Evolutionary conservation across 202 grass and related monocot species (phyloP), one percentile per base, ranked within the genome.

Genomic region (Eragrostis tef): DNA sequence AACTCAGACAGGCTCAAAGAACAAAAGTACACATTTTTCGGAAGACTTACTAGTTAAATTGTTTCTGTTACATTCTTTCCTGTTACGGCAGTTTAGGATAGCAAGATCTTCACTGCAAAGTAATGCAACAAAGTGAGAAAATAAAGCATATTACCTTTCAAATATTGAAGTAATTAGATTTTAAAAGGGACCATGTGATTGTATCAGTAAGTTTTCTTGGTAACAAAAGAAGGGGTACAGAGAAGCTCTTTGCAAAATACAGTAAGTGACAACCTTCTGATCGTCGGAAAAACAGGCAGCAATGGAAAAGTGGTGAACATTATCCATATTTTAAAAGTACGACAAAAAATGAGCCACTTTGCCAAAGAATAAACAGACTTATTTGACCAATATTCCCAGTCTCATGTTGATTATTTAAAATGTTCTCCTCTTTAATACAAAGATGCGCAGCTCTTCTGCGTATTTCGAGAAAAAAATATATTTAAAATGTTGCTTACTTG

Each of bases 71-170:
- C 87, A 89, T 78, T 67, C 70, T 70, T 89, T 75, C 78, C 22
- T 78, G 42, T 19, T 17, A 66, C 79, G 84, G 64, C 90, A 92
- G 27, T 87, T 63, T 11, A 92, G 60, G 41, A 89, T 43, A 50
- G 68, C 13, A 14, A 68, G 42, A 66, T 17, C 29, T 47, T 42
- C 65, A 54, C 90, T 89, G 81, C 84, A 89, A 41, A 43, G 43
- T 67, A 62, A 86, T 15, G 70, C 14, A 75, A 6, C 6, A 39
- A 45, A 20, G 47, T 88, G 48, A 88, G 57, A 62, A 67, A 81
- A 64, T 71, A 70, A 43, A 70, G 11, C 31, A 75, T 3, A 31
- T 16, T 62, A 61, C 71, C 66, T 79, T 58, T 16, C 41, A 87
- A 72, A 59, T 70, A 43, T 59, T 16, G 4, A 9, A 72, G 31